Percentiles rank a stretch among this genome's conserved stretches.
Conservation (phyloP, 257 asterid species). For the Capsicum baccatum region DNA sequence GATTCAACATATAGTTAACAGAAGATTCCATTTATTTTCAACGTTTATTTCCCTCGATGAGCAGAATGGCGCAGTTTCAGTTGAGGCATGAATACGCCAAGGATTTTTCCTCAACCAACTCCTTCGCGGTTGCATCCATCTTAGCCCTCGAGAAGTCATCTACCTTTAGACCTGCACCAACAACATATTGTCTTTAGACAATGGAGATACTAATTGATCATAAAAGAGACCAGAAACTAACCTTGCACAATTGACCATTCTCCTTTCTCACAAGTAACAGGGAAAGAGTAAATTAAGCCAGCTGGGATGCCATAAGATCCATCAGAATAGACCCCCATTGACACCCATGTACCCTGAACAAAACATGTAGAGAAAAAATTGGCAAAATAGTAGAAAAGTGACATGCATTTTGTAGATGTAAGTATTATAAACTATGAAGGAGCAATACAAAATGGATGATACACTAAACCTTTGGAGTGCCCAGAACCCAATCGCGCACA, state of each 20-base stretch:
- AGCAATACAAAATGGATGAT: neutral
- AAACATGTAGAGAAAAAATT: neutral
- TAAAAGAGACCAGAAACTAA: conserved; percentile 26
- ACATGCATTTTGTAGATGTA: neutral
- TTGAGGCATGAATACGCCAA: conserved; percentile 70
- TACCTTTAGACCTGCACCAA: conserved; percentile 60
- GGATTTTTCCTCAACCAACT: conserved; percentile 70
- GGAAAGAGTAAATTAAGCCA: conserved; percentile 80
- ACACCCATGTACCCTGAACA: conserved; percentile 77
- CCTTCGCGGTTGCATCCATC: conserved; percentile 69
- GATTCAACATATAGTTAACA: neutral
- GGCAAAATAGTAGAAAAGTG: neutral
- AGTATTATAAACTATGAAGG: neutral
- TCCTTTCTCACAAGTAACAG: conserved; percentile 80
- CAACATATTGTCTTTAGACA: neutral
- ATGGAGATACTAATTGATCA: neutral
- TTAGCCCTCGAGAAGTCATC: conserved; percentile 73
- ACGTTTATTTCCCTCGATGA: neutral
- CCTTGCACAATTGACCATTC: conserved; percentile 91
- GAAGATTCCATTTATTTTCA: neutral
- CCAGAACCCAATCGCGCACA: conserved; percentile 77
- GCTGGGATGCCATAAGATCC: conserved; percentile 79
- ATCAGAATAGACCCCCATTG: conserved; percentile 90
- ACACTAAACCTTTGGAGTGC: conserved; percentile 74
- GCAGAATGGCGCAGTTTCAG: conserved; percentile 17